Base-by-base conservation (phyloP, 768 basidiomycete species). In the Boletus pseudo-olivaceus region DNA sequence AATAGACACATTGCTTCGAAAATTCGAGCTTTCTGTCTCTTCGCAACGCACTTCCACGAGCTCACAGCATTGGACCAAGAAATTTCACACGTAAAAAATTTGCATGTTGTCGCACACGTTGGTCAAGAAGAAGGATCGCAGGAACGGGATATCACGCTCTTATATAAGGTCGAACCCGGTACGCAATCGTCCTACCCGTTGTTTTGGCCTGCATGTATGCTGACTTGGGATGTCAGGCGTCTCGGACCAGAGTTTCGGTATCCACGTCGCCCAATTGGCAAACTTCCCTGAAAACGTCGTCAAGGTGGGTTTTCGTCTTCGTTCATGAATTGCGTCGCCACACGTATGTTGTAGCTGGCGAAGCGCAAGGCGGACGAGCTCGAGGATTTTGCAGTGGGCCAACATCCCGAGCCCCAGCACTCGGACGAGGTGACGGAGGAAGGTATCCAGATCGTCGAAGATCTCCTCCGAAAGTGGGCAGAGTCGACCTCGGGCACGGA, bases 1-100 rank as follows among this genome's bases (percentile, higher is more conserved):
- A 17, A 33, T 52, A 98, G 95, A 68, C 87, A 97, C 63, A 96
- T 99, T 55, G 95, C 94, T 1, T 90, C 89, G 4, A 77, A 90
- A 57, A 95, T 98, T 34, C 87, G 88, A 59, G 90, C 92, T 2
- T 97, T 97, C 72, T 96, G 94, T 66, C 77, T 98, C 7, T 99
- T 99, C 65, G 96, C 97, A 0, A 97, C 97, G 0, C 96, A 98
- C 68, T 99, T 98, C 73, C 96, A 98, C 71, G 97, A 99, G 67
- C 78, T 99, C 34, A 98, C 97, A 0, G 85, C 89, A 0, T 79
- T 99, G 20, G 88, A 94, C 58, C 88, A 96, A 71, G 82, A 94
- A 67, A 76, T 94, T 20, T 57, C 80, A 0, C 88, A 94, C 58
- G 93, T 99, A 50, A 91, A 91, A 71, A 99, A 98, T 68, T 70